Percentiles rank a stretch among this genome's conserved stretches.
phyloP scores from a whole-genome alignment of 495 filamentous ascomycete species.

The Corynascus novoguineensis region DNA sequence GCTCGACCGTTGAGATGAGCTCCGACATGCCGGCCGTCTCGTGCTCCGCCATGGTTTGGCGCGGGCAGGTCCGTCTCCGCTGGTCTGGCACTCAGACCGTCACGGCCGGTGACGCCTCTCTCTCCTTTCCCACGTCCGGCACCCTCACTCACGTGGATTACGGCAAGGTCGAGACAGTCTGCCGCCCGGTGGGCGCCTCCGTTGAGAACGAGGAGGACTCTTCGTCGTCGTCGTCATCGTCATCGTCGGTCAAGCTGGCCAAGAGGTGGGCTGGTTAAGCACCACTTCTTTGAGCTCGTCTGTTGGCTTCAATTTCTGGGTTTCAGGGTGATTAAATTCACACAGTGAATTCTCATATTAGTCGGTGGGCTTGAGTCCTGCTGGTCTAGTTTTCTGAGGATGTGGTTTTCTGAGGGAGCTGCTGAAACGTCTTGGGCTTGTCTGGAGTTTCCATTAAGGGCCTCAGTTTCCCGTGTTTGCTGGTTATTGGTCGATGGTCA shows the following conservation, averaged over 20 bases:
- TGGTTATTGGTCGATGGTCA: too few relatives aligned
- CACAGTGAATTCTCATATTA: too few relatives aligned
- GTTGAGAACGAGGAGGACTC: too few relatives aligned
- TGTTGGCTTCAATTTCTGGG: not conserved
- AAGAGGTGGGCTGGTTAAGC: not conserved
- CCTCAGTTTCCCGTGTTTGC: too few relatives aligned
- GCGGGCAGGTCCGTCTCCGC: not conserved
- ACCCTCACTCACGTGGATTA: not conserved
- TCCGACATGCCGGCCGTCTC: not conserved
- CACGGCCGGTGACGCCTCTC: not conserved
- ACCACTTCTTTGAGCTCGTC: not conserved
- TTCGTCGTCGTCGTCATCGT: not conserved
- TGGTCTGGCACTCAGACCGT: constrained; percentile 4
- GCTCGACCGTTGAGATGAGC: not conserved
- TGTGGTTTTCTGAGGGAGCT: too few relatives aligned
- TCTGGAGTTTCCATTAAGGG: too few relatives aligned
- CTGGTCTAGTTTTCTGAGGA: too few relatives aligned
- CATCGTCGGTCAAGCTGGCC: not conserved
- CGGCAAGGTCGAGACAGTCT: not conserved
- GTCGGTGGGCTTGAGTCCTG: too few relatives aligned
- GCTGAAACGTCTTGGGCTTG: too few relatives aligned
- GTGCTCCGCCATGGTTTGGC: not conserved
- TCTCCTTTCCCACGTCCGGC: not conserved
- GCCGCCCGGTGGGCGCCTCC: not conserved
- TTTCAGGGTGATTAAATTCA: too few relatives aligned